Evolutionary conservation across 208 protist species (phyloP).

Genomic region (Leptomonas pyrrhocoris): DNA sequence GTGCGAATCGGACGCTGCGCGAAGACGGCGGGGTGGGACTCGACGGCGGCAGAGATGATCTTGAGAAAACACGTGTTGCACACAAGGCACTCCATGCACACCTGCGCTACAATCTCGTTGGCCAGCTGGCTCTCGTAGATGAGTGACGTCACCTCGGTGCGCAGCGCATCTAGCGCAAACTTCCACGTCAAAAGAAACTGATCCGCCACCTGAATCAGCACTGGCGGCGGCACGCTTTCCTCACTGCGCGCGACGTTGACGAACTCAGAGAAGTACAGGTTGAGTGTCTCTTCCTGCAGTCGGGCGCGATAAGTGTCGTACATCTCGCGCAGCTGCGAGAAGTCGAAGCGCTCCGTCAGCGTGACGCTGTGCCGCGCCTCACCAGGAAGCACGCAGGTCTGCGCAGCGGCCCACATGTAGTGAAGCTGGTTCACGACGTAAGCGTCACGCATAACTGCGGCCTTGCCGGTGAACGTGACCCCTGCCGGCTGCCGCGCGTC

Average conservation of each 20-base stretch:
- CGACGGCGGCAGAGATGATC: slow-evolving; percentile 41
- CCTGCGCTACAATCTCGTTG: slow-evolving; percentile 71
- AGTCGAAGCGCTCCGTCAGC: slow-evolving; percentile 42
- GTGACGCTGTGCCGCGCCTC: slow-evolving; percentile 24
- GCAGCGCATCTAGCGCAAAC: slow-evolving; percentile 44
- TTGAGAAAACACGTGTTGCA: slow-evolving; percentile 79
- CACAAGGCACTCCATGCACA: slow-evolving; percentile 81
- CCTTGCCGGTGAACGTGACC: slow-evolving; percentile 1
- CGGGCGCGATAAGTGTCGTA: slow-evolving; percentile 38
- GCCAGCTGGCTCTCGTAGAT: slow-evolving; percentile 45
- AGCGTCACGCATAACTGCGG: slow-evolving; percentile 28
- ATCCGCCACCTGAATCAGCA: slow-evolving; percentile 57
- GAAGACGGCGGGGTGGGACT: slow-evolving; percentile 30
- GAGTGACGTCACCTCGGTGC: slow-evolving; percentile 37
- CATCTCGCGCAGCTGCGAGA: slow-evolving; percentile 39
- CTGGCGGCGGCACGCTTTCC: slow-evolving; percentile 26
- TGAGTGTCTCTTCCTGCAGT: slow-evolving; percentile 52
- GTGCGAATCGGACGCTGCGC: slow-evolving; percentile 42
- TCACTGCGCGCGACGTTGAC: slow-evolving; percentile 40
- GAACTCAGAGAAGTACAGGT: slow-evolving; percentile 47
- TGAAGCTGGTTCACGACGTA: slow-evolving; percentile 31
- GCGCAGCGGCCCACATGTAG: slow-evolving; percentile 29
- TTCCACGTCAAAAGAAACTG: slow-evolving; percentile 68
- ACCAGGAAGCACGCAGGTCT: slow-evolving; percentile 24
- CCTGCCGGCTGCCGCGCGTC: slow-evolving; percentile 16